These are phyloP conservation scores for Theileria sp. DNA, from an alignment of 169 alveolate genomes.

Conservation along the genomic window DNA sequence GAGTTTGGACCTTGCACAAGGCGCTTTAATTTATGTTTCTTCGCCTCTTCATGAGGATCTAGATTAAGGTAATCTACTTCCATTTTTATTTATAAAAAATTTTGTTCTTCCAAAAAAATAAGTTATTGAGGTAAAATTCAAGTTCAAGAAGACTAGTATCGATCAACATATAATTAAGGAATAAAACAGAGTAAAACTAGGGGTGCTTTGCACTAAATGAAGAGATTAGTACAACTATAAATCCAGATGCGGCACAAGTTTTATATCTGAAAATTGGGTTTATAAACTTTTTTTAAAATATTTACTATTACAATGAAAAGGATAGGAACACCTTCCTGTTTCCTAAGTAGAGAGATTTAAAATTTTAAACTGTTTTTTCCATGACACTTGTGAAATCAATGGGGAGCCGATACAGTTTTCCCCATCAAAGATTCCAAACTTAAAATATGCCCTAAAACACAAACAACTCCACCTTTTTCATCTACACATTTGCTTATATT, in stretches of 20 bases:
- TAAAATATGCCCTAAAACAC: neutral
- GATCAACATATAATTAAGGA: neutral
- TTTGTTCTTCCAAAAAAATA: neutral
- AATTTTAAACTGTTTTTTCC: neutral
- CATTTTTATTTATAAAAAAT: slow-evolving; percentile 71
- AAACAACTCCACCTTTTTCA: neutral
- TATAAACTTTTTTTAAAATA: neutral
- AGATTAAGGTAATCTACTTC: slow-evolving; percentile 94
- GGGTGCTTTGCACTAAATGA: neutral
- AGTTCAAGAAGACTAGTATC: neutral
- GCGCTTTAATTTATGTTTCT: slow-evolving; percentile 94
- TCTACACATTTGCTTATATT: neutral
- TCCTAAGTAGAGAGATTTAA: neutral
- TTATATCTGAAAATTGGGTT: neutral
- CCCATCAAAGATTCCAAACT: slow-evolving; percentile 7
- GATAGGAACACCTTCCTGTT: neutral
- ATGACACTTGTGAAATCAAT: neutral
- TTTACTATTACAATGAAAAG: neutral
- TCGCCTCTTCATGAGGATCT: slow-evolving; percentile 91
- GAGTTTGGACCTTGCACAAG: slow-evolving; percentile 96
- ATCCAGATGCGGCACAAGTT: neutral
- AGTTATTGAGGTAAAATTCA: neutral
- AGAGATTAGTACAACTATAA: neutral
- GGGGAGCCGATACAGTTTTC: slow-evolving; percentile 1
- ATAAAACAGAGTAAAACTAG: neutral